Evolutionary conservation across 2,329 filamentous ascomycete species (phyloP).

Genomic region (Colletotrichum spinosum): DNA sequence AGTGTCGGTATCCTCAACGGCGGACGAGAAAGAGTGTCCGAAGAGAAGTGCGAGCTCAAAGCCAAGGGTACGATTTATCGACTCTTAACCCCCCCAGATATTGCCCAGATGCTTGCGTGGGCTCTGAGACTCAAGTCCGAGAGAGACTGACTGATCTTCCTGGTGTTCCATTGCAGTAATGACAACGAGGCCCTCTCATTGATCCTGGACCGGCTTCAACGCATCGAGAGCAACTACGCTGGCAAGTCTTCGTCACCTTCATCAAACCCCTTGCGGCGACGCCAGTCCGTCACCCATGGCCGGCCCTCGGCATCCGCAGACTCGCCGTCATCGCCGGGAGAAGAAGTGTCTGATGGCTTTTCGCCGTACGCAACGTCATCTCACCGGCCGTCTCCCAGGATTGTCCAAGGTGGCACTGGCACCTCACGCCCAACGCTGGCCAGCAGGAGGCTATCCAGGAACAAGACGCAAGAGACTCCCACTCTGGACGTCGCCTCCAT

Average conservation of each 20-base stretch:
- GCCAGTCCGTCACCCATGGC: too few species aligned
- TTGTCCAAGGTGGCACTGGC: too few species aligned
- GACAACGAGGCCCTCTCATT: slow-evolving; percentile 39
- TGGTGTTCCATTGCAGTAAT: neutral
- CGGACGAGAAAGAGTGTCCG: slow-evolving; percentile 40
- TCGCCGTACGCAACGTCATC: too few species aligned
- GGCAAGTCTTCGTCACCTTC: slow-evolving; percentile 13
- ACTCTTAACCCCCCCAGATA: too few species aligned
- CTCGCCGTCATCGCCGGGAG: neutral
- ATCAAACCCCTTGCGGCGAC: too few species aligned
- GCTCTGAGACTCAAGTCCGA: neutral
- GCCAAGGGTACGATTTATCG: slow-evolving; percentile 29
- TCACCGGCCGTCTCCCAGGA: too few species aligned
- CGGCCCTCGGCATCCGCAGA: slow-evolving; percentile 7
- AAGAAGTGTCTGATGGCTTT: too few species aligned
- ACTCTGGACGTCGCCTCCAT: slow-evolving; percentile 43
- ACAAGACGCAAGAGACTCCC: neutral
- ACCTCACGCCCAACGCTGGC: too few species aligned
- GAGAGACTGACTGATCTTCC: slow-evolving; percentile 4
- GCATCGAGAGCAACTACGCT: slow-evolving; percentile 40
- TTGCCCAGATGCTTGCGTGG: too few species aligned
- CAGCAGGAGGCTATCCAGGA: neutral
- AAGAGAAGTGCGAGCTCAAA: slow-evolving; percentile 32
- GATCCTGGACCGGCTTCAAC: slow-evolving; percentile 46
- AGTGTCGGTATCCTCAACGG: slow-evolving; percentile 44